Evolutionary conservation across 2,329 filamentous ascomycete genomes (phyloP).

Genomic region (Cephalotrichum gorgonifer): DNA sequence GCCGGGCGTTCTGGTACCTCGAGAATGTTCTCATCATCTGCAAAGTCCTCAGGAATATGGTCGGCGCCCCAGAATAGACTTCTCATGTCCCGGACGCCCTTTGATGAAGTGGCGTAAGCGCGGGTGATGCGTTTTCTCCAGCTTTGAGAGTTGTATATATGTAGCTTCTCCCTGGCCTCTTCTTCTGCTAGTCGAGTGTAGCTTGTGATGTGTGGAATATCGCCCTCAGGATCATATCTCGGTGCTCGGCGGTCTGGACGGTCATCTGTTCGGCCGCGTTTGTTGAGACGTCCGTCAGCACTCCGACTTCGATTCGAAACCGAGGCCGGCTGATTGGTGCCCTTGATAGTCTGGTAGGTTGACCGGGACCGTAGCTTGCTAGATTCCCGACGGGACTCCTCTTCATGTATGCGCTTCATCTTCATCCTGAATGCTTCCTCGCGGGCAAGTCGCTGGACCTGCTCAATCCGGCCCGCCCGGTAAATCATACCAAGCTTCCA

Average conservation of each 20-base stretch:
- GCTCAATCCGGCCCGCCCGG: slow-evolving; percentile 76
- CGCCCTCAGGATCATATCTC: slow-evolving; percentile 72
- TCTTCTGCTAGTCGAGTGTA: slow-evolving; percentile 60
- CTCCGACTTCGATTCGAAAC: slow-evolving; percentile 44
- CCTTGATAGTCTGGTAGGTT: slow-evolving; percentile 29
- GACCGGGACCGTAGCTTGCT: slow-evolving; percentile 47
- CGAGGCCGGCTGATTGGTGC: slow-evolving; percentile 17
- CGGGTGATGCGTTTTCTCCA: slow-evolving; percentile 89
- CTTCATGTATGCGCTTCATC: slow-evolving; percentile 70
- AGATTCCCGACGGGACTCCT: slow-evolving; percentile 46
- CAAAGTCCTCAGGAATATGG: slow-evolving; percentile 68
- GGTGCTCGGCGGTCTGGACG: slow-evolving; percentile 21
- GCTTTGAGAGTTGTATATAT: slow-evolving; percentile 74
- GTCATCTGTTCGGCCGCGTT: slow-evolving; percentile 16
- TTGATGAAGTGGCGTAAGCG: slow-evolving; percentile 57
- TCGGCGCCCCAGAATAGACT: slow-evolving; percentile 74
- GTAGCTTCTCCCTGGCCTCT: slow-evolving; percentile 65
- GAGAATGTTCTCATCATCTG: slow-evolving; percentile 76
- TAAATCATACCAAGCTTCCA: slow-evolving; percentile 97
- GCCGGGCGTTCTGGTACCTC: slow-evolving; percentile 77
- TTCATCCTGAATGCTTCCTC: slow-evolving; percentile 88
- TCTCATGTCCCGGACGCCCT: slow-evolving; percentile 69
- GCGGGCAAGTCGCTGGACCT: slow-evolving; percentile 78
- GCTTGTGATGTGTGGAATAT: slow-evolving; percentile 15
- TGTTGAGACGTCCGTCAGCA: slow-evolving; percentile 27